Conservation (phyloP, 208 protist genomes). For the Endotrypanum monterogeii region DNA sequence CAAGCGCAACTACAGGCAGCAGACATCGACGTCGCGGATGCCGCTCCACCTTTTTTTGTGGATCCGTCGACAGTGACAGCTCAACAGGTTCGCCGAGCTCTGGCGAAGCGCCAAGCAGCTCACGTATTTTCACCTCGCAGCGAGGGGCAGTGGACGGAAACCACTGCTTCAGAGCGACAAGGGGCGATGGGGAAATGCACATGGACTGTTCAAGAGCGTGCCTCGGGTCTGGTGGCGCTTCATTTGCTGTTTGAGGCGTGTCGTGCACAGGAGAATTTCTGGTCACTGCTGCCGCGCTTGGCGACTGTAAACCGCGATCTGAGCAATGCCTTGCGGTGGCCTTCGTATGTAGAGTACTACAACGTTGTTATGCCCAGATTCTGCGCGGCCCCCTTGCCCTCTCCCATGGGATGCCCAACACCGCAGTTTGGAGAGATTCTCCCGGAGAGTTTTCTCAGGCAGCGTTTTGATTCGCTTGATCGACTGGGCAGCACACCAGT, state of each 20-base stretch:
- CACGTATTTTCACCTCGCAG: background rate
- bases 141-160: background rate
- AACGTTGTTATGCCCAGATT: slow-evolving; percentile 4
- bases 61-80: slow-evolving; percentile 26
- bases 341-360: slow-evolving; percentile 61
- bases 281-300: slow-evolving; percentile 52
- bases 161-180: background rate
- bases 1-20: background rate
- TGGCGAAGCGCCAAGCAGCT: slow-evolving; percentile 13
- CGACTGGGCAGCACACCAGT: background rate
- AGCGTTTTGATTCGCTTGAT: slow-evolving; percentile 10
- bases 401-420: background rate
- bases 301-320: slow-evolving; percentile 43
- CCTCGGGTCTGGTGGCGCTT: slow-evolving; percentile 45
- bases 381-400: background rate
- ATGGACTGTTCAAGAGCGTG: slow-evolving; percentile 49
- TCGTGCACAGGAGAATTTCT: slow-evolving; percentile 61
- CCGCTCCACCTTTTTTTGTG: slow-evolving; percentile 10
- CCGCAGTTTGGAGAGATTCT: slow-evolving; percentile 16
- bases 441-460: background rate
- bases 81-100: slow-evolving; percentile 7
- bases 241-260: slow-evolving; percentile 74
- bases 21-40: background rate
- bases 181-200: background rate
- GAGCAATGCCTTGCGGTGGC: slow-evolving; percentile 41